Evolutionary conservation across 148 eudicot species (phyloP).

Genomic region (Cornus kousa): DNA sequence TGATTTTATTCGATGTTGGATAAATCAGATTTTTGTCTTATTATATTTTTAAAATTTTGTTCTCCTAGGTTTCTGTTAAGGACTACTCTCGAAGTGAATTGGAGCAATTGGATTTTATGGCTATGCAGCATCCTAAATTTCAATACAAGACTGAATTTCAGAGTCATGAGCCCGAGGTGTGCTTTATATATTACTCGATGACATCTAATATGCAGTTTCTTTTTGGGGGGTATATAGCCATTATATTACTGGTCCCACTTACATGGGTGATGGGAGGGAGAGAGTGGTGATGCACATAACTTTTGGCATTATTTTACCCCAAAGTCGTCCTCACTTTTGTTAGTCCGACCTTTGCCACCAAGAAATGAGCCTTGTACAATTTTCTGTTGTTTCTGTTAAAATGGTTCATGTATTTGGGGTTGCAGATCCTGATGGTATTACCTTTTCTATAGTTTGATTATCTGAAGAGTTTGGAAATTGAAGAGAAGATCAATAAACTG

Average conservation of each 20-base stretch:
- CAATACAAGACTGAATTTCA: conserved; percentile 68
- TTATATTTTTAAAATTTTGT: not conserved
- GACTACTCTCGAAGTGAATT: conserved; percentile 36
- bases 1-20: conserved; percentile 2
- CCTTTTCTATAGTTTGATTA: conserved; percentile 54
- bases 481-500: conserved; percentile 66
- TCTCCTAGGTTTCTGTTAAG: conserved; percentile 15
- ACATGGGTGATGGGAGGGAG: no score
- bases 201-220: not conserved
- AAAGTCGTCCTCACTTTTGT: no score
- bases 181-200: not conserved
- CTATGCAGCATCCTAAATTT: conserved; percentile 45
- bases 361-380: not conserved
- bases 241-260: no score
- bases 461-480: conserved; percentile 67
- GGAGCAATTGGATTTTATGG: conserved; percentile 37
- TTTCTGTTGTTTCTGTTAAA: not conserved
- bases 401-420: conserved; percentile 8
- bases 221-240: no score
- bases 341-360: no score
- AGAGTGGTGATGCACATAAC: no score
- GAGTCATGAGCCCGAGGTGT: conserved; percentile 76
- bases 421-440: conserved; percentile 20
- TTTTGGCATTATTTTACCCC: no score
- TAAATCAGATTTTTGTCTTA: not conserved